Conservation (phyloP, 2,329 filamentous ascomycete genomes). For the Penicillium capsulatum region DNA sequence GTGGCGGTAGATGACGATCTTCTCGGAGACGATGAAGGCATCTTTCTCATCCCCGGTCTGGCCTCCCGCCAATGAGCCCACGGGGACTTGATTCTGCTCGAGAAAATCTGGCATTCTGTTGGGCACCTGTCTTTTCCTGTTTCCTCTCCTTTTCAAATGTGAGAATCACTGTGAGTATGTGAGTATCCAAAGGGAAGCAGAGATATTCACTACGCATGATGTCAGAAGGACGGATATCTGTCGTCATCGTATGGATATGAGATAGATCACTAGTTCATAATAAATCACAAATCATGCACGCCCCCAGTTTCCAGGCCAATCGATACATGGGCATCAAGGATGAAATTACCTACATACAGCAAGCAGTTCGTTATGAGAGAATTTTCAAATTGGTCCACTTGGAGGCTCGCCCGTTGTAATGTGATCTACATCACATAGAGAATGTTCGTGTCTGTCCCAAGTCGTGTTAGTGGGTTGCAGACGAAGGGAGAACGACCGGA, state of each 20-base stretch:
- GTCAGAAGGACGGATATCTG: slow-evolving; percentile 11
- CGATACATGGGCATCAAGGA: slow-evolving; percentile 15
- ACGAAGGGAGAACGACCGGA: background rate
- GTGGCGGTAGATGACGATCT: slow-evolving; percentile 8
- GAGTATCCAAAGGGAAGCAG: no score
- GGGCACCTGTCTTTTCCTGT: no score
- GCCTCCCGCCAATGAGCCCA: slow-evolving; percentile 13
- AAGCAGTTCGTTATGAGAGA: slow-evolving; percentile 19
- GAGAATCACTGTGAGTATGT: no score
- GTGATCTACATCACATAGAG: slow-evolving; percentile 60
- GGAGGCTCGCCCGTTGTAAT: background rate
- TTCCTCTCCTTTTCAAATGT: no score
- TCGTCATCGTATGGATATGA: slow-evolving; percentile 6
- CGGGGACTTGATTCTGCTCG: no score
- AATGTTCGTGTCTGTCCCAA: slow-evolving; percentile 56
- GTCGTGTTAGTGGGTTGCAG: slow-evolving; percentile 13
- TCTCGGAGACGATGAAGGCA: slow-evolving; percentile 4
- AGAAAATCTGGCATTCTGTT: no score
- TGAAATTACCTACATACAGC: slow-evolving; percentile 18
- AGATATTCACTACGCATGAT: slow-evolving; percentile 8
- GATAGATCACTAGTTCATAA: background rate
- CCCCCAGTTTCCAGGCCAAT: slow-evolving; percentile 9
- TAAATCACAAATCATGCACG: slow-evolving; percentile 12
- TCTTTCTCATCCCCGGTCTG: slow-evolving; percentile 5
- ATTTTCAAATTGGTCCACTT: no score